These are phyloP conservation scores for Floccularia luteovirens DNA, from an alignment of 768 basidiomycete genomes.

Conservation along the genomic window DNA sequence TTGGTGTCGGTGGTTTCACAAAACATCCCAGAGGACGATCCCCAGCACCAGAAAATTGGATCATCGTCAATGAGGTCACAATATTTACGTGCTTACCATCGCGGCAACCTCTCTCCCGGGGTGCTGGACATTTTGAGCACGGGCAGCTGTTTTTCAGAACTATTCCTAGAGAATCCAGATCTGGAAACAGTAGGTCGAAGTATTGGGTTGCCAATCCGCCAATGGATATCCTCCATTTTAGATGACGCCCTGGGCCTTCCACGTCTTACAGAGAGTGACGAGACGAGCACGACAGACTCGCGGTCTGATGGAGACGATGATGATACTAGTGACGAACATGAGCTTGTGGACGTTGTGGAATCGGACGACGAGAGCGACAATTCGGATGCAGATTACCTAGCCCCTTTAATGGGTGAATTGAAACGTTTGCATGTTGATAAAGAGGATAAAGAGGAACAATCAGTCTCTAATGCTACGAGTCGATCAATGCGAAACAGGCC, in stretches of 20 bases:
- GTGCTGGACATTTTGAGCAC: conserved; percentile 54
- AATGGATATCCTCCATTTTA: conserved; percentile 62
- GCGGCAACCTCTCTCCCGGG: conserved; percentile 47
- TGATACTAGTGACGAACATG: too few relatives aligned
- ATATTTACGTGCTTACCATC: conserved; percentile 60
- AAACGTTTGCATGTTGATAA: conserved; percentile 46
- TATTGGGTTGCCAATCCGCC: conserved; percentile 54
- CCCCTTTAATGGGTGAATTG: conserved; percentile 62
- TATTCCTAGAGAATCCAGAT: conserved; percentile 79
- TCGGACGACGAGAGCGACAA: conserved; percentile 45
- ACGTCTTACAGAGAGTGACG: conserved; percentile 8
- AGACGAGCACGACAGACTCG: conserved; percentile 15
- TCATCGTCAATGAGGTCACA: conserved; percentile 32
- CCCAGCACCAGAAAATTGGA: conserved; percentile 16
- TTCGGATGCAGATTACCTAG: conserved; percentile 42
- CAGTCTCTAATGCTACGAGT: conserved; percentile 26
- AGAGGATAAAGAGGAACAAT: conserved; percentile 15
- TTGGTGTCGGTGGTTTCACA: conserved; percentile 46
- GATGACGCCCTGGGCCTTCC: conserved; percentile 63
- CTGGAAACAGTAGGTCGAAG: conserved; percentile 55
- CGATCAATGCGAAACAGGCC: conserved; percentile 12
- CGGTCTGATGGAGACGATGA: conserved; percentile 44
- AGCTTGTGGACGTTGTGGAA: conserved; percentile 65
- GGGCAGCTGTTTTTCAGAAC: conserved; percentile 58
- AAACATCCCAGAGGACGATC: conserved; percentile 21